Conservation (phyloP, 176 grass and related monocot species). For the Triticum aestivum region IWGSC_CS_RefSeq_v2.1 NC_057800.1:468960477-468960976, state of each 20-base stretch:
- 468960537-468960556: not conserved
- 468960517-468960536: conserved; percentile 28
- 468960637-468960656: not conserved
- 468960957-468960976: not conserved
- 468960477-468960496: conserved; percentile 28
- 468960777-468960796: not conserved
- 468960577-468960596: conserved; percentile 24
- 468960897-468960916: not conserved
- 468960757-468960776: not conserved
- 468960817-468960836: conserved; percentile 3
- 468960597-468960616: not conserved
- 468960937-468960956: not conserved
- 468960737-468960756: conserved; percentile 12
- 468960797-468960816: conserved; percentile 13
- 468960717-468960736: not conserved
- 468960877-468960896: not conserved
- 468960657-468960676: too few species aligned
- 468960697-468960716: not conserved
- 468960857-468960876: not conserved
- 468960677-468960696: not conserved
- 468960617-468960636: not conserved
- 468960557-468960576: not conserved
- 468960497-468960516: conserved; percentile 23
- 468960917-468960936: not conserved
- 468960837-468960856: not conserved